phyloP scores from a whole-genome alignment of 1,284 basidiomycete species.

The Ustilago shanxiensis region DNA sequence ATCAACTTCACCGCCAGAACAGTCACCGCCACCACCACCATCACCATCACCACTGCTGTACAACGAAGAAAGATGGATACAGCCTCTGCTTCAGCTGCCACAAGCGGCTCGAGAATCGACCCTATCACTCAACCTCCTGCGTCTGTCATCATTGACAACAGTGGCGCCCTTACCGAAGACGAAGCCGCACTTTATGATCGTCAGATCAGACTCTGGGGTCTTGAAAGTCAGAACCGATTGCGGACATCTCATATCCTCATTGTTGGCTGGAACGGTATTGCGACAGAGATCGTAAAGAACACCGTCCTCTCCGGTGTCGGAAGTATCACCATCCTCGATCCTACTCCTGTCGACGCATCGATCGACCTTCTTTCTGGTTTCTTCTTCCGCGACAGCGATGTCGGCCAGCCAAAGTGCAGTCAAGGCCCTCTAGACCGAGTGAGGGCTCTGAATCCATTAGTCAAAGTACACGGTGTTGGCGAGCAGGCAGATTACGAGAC shows the following conservation, averaged over 20 bases:
- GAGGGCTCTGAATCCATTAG: slow-evolving; percentile 90
- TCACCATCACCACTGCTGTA: neutral
- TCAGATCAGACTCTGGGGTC: slow-evolving; percentile 96
- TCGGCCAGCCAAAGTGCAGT: slow-evolving; percentile 69
- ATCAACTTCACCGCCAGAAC: no score
- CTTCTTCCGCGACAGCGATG: slow-evolving; percentile 91
- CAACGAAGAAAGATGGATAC: neutral
- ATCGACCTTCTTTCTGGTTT: slow-evolving; percentile 92
- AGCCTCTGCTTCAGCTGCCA: neutral
- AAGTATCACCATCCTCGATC: slow-evolving; percentile 74
- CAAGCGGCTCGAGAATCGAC: slow-evolving; percentile 2
- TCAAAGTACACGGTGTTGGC: slow-evolving; percentile 76
- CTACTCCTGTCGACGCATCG: slow-evolving; percentile 51
- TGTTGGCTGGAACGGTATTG: slow-evolving; percentile 82
- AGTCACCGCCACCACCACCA: no score
- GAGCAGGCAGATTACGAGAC: slow-evolving; percentile 24
- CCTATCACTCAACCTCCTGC: neutral
- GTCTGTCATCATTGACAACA: slow-evolving; percentile 1
- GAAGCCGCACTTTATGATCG: slow-evolving; percentile 92
- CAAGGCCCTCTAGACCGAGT: slow-evolving; percentile 74
- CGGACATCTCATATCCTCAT: slow-evolving; percentile 91
- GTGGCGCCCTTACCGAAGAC: slow-evolving; percentile 72
- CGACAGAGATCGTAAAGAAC: slow-evolving; percentile 98
- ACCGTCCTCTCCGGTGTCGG: slow-evolving; percentile 76
- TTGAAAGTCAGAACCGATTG: slow-evolving; percentile 97